Evolutionary conservation across 768 basidiomycete genomes (phyloP).

Genomic region (Clitopilus hobsonii): DNA sequence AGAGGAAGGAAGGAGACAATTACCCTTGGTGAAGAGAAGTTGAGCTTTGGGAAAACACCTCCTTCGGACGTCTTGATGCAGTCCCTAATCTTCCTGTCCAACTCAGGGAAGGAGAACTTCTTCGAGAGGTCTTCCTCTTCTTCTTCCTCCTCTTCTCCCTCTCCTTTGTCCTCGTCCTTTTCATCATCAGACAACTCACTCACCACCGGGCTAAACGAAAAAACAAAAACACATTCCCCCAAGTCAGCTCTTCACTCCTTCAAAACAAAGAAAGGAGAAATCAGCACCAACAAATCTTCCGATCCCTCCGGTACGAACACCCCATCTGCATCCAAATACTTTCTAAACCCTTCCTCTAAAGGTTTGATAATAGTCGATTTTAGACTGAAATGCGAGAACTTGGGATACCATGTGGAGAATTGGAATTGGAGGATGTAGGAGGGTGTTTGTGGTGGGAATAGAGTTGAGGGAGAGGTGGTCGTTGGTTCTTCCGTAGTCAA

Average conservation of each 20-base stretch:
- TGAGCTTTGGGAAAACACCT: constrained; percentile 92
- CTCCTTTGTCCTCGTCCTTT: constrained; percentile 25
- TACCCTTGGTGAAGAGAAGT: constrained; percentile 92
- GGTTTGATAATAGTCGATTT: constrained; percentile 75
- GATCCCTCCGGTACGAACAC: constrained; percentile 80
- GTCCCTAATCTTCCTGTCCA: constrained; percentile 69
- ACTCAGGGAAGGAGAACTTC: constrained; percentile 68
- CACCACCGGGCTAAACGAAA: constrained; percentile 37
- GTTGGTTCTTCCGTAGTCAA: too few relatives aligned
- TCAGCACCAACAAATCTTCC: constrained; percentile 61
- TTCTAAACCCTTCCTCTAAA: constrained; percentile 54
- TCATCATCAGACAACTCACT: constrained; percentile 61
- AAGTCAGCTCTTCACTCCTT: background rate
- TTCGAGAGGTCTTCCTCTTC: constrained; percentile 19
- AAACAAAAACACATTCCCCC: background rate
- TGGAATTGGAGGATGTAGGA: constrained; percentile 67
- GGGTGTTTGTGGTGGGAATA: constrained; percentile 51
- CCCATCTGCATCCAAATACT: constrained; percentile 81
- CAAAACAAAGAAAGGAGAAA: too few relatives aligned
- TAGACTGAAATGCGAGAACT: constrained; percentile 57
- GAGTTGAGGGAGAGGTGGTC: constrained; percentile 10
- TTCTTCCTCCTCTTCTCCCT: constrained; percentile 28
- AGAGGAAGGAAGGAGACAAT: background rate
- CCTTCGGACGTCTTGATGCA: constrained; percentile 60
- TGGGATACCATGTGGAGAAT: constrained; percentile 83